Evolutionary conservation across 306 rosid genomes (phyloP).

Genomic region (Rosa lucieae): DNA sequence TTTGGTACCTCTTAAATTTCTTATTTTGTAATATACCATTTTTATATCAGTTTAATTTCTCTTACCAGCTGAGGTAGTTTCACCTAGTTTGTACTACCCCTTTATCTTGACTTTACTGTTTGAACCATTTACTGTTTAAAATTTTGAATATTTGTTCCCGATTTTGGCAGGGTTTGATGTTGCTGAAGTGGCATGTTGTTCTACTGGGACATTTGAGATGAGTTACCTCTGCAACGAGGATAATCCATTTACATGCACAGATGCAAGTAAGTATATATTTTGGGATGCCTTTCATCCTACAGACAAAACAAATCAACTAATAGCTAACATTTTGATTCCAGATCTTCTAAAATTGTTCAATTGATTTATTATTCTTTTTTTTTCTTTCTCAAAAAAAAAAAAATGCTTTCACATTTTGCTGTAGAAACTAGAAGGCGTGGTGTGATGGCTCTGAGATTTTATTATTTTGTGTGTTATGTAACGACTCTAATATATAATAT

Average conservation of each 20-base stretch:
- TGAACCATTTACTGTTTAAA: not conserved
- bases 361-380: not conserved
- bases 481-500: too few species aligned
- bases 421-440: not conserved
- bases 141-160: not conserved
- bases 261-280: slow-evolving; percentile 70
- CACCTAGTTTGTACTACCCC: not conserved
- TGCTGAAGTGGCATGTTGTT: slow-evolving; percentile 73
- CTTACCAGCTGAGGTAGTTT: not conserved
- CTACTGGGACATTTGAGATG: slow-evolving; percentile 86
- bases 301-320: slow-evolving; percentile 46
- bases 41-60: not conserved
- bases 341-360: slow-evolving; percentile 18
- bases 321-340: slow-evolving; percentile 19
- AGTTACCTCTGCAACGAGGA: slow-evolving; percentile 74
- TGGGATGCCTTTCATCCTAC: slow-evolving; percentile 66
- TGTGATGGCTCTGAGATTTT: not conserved
- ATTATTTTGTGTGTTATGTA: too few species aligned
- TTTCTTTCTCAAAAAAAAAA: not conserved
- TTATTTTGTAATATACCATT: not conserved
- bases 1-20: not conserved
- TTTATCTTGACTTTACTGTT: not conserved
- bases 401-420: not conserved
- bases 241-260: slow-evolving; percentile 54
- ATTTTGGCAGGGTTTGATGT: slow-evolving; percentile 58